Conservation (phyloP, 2,329 filamentous ascomycete genomes). For the Neurospora sp. region DNA sequence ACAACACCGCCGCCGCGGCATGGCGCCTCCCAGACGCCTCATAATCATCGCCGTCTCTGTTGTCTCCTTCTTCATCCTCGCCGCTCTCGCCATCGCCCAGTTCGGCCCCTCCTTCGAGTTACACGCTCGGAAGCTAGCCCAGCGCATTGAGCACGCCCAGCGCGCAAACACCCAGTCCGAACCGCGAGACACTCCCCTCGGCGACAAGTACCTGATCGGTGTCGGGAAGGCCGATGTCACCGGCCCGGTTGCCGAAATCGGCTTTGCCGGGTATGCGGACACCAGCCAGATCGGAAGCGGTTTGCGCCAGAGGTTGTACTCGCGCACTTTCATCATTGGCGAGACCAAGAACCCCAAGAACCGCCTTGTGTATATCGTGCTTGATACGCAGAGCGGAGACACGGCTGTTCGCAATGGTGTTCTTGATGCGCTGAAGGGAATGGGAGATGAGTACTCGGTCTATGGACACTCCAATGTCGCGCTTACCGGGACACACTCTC, state of each 20-base stretch:
- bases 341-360: conserved; percentile 53
- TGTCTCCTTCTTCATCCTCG: conserved; percentile 26
- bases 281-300: conserved; percentile 70
- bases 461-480: conserved; percentile 75
- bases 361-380: conserved; percentile 73
- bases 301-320: conserved; percentile 74
- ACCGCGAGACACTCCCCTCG: conserved; percentile 12
- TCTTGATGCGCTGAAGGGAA: conserved; percentile 53
- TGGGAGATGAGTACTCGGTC: conserved; percentile 62
- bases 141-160: conserved; percentile 13
- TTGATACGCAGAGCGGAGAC: conserved; percentile 81
- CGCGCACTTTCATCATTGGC: conserved; percentile 78
- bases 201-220: conserved; percentile 38
- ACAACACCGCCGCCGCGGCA: conserved; percentile 1
- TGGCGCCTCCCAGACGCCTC: conserved; percentile 17
- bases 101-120: conserved; percentile 7
- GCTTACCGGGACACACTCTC: conserved; percentile 85
- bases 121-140: conserved; percentile 7
- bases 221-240: conserved; percentile 46
- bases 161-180: conserved; percentile 7
- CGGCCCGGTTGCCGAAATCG: conserved; percentile 76
- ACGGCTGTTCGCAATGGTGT: conserved; percentile 80
- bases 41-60: conserved; percentile 20
- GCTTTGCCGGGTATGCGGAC: conserved; percentile 82
- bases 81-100: conserved; percentile 21